Percentiles rank a stretch among this genome's conserved stretches.
These are phyloP conservation scores for Exutisphaerella laricina DNA, from an alignment of 2,329 filamentous ascomycete genomes.

Conservation along the genomic window DNA sequence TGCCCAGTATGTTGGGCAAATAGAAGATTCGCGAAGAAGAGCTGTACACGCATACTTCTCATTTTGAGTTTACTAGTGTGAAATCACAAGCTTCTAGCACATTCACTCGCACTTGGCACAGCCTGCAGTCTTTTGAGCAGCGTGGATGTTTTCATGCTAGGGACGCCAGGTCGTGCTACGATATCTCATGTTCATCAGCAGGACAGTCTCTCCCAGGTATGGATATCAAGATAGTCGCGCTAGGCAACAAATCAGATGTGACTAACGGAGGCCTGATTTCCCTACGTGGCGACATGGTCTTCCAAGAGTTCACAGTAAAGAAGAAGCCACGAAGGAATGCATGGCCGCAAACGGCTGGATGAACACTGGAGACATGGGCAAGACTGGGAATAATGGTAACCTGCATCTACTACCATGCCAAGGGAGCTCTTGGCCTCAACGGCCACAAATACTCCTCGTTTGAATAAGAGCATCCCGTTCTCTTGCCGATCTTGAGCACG, in stretches of 20 bases:
- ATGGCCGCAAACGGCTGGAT: slow-evolving; percentile 37
- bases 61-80: no score
- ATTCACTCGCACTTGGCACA: no score
- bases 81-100: no score
- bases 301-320: slow-evolving; percentile 34
- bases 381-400: slow-evolving; percentile 18
- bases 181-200: no score
- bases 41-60: no score
- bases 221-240: slow-evolving; percentile 16
- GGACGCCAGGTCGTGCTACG: no score
- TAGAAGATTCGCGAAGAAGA: no score
- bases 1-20: no score
- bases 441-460: slow-evolving; percentile 23
- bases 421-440: slow-evolving; percentile 24
- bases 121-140: no score
- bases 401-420: slow-evolving; percentile 20
- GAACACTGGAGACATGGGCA: slow-evolving; percentile 24
- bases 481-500: slow-evolving; percentile 13
- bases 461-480: slow-evolving; percentile 23
- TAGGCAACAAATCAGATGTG: neutral
- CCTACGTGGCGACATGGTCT: slow-evolving; percentile 28
- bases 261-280: slow-evolving; percentile 11
- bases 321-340: slow-evolving; percentile 32
- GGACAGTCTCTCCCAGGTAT: no score
- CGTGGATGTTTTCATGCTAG: no score